phyloP scores from a whole-genome alignment of 2,329 filamentous ascomycete genomes.

The Myriosclerotinia duriaeana region DNA sequence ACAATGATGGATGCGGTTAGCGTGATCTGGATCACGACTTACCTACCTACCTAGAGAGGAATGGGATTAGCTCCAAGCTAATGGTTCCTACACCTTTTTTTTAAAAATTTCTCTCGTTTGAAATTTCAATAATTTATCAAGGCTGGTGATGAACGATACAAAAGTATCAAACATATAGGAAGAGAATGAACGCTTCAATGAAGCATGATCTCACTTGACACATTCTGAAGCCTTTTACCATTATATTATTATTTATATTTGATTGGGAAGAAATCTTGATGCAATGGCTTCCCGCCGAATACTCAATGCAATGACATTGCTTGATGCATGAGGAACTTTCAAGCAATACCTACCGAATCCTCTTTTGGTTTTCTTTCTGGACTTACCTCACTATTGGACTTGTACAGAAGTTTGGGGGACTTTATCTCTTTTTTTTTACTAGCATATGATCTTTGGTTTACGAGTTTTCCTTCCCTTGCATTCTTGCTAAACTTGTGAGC shows the following conservation, averaged over 20 bases:
- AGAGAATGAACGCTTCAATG: slow-evolving; percentile 61
- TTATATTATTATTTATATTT: neutral
- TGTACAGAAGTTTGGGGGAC: no score
- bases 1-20: neutral
- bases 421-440: neutral
- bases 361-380: neutral
- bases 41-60: neutral
- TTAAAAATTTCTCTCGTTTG: slow-evolving; percentile 22
- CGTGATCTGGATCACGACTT: neutral
- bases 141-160: slow-evolving; percentile 62
- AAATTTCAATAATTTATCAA: slow-evolving; percentile 38
- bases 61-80: slow-evolving; percentile 14
- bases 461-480: neutral
- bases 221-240: slow-evolving; percentile 57
- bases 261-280: neutral
- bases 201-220: slow-evolving; percentile 57
- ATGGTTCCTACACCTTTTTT: neutral
- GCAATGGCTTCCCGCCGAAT: neutral
- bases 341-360: neutral
- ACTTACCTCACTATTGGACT: neutral
- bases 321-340: neutral
- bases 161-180: slow-evolving; percentile 61
- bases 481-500: neutral
- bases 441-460: neutral
- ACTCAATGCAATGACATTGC: neutral